These are phyloP conservation scores for Kwoniella sp. DNA, from an alignment of 768 basidiomycete genomes.

Conservation along the genomic window DNA sequence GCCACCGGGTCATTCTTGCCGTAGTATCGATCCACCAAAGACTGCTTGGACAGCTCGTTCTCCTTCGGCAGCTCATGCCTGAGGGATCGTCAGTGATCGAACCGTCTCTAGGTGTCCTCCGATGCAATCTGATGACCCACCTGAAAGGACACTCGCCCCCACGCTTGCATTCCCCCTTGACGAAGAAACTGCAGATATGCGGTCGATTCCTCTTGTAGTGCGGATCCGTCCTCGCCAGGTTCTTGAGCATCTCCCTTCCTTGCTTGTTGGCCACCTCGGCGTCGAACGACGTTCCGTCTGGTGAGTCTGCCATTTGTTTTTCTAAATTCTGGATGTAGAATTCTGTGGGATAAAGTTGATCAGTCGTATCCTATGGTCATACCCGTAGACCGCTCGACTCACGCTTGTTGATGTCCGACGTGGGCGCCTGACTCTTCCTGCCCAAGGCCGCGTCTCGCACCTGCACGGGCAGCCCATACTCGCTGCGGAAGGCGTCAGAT, in stretches of 20 bases:
- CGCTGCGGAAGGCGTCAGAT: no score
- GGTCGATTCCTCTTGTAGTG: slow-evolving; percentile 96
- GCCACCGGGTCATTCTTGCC: slow-evolving; percentile 92
- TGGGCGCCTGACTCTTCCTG: slow-evolving; percentile 75
- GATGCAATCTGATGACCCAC: slow-evolving; percentile 54
- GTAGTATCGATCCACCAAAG: slow-evolving; percentile 89
- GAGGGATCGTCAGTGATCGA: no score
- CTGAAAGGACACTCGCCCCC: slow-evolving; percentile 88
- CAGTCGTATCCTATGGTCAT: neutral
- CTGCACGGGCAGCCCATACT: slow-evolving; percentile 93
- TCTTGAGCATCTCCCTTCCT: slow-evolving; percentile 95
- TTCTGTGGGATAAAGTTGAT: slow-evolving; percentile 22
- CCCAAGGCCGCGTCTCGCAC: slow-evolving; percentile 93
- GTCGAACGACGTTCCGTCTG: slow-evolving; percentile 36
- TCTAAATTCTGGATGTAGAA: slow-evolving; percentile 51
- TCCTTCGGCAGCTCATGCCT: slow-evolving; percentile 86
- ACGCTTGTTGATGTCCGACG: slow-evolving; percentile 86
- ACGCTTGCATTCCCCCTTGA: slow-evolving; percentile 88
- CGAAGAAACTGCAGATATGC: slow-evolving; percentile 90
- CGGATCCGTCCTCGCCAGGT: slow-evolving; percentile 88
- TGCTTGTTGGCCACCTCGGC: slow-evolving; percentile 60
- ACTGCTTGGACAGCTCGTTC: slow-evolving; percentile 81
- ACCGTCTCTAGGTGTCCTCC: no score
- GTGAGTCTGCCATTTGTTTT: slow-evolving; percentile 55
- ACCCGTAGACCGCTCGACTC: slow-evolving; percentile 61